Evolutionary conservation across 164 flowering plant genomes (phyloP).

Genomic region (Aristolochia californica): DNA sequence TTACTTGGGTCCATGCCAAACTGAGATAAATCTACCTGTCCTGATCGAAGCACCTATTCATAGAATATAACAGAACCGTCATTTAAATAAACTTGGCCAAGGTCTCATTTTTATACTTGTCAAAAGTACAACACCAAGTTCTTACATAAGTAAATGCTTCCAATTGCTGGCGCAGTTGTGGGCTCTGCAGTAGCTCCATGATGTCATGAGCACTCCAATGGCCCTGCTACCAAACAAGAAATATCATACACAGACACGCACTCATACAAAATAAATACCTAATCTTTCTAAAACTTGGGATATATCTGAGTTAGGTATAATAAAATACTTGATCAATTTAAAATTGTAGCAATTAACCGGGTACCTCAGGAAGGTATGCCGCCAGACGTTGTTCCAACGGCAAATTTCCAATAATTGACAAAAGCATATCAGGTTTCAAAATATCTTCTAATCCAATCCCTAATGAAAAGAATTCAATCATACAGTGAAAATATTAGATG

Average conservation of each 20-base stretch:
- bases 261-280: no score
- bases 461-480: conserved; percentile 12
- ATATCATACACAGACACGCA: not conserved
- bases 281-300: no score
- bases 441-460: conserved; percentile 83
- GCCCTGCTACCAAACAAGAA: conserved; percentile 43
- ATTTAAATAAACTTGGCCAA: no score
- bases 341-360: conserved; percentile 6
- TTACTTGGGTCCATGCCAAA: conserved; percentile 96
- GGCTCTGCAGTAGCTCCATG: conserved; percentile 80
- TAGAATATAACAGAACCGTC: not conserved
- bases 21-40: conserved; percentile 88
- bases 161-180: conserved; percentile 93
- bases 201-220: conserved; percentile 59
- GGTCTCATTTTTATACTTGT: no score
- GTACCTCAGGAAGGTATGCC: conserved; percentile 87
- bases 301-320: not conserved
- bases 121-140: not conserved
- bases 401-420: conserved; percentile 61
- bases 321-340: not conserved
- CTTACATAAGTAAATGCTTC: conserved; percentile 94
- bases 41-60: conserved; percentile 80
- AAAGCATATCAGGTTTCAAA: conserved; percentile 75
- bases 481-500: not conserved
- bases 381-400: conserved; percentile 54